Conservation (phyloP, 106 monocot genomes). For the Iris macrosiphon region DNA sequence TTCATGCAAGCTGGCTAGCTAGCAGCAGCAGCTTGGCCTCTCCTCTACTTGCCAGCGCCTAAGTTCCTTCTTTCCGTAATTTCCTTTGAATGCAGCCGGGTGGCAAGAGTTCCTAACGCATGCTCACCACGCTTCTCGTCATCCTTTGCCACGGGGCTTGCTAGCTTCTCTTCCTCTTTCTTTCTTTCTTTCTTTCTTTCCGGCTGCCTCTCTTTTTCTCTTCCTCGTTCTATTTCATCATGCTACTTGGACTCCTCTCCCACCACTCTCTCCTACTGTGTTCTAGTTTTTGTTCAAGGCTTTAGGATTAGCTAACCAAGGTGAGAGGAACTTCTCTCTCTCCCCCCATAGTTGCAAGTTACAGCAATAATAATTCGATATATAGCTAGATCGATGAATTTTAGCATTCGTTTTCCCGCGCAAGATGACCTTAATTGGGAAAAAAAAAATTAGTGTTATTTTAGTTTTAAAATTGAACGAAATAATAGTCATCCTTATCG, state of each 20-base stretch:
- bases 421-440: too few relatives aligned
- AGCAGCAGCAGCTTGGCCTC: too few relatives aligned
- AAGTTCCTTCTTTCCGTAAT: too few relatives aligned
- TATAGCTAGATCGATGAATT: not conserved
- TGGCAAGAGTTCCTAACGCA: not conserved
- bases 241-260: not conserved
- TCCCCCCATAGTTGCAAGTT: not conserved
- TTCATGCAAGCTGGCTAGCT: too few relatives aligned
- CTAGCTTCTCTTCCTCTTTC: not conserved
- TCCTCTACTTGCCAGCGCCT: too few relatives aligned
- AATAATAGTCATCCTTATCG: too few relatives aligned
- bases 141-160: not conserved
- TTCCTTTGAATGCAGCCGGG: constrained; percentile 7
- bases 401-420: too few relatives aligned
- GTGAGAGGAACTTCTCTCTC: not conserved
- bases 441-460: too few relatives aligned
- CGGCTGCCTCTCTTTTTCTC: not conserved
- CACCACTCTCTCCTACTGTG: not conserved
- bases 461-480: too few relatives aligned
- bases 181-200: not conserved
- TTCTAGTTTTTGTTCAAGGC: too few relatives aligned
- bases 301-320: too few relatives aligned
- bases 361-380: not conserved
- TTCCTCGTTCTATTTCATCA: not conserved
- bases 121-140: not conserved